These are phyloP conservation scores for Epichloe coenophiala DNA, from an alignment of 2,329 filamentous ascomycete genomes.

Conservation along the genomic window DNA sequence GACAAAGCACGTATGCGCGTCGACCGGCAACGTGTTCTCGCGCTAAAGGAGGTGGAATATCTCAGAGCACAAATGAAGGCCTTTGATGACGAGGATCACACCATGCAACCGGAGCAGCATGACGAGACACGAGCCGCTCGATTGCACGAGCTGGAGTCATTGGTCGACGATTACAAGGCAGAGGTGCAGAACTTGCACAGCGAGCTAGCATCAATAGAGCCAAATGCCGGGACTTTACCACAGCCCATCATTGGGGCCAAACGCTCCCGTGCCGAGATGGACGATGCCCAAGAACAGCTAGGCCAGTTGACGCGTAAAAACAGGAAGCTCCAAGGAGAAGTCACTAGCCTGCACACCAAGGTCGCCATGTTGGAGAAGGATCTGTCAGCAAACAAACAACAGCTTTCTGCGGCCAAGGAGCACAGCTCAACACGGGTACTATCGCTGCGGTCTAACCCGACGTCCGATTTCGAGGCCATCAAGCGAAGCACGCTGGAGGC, in stretches of 20 bases:
- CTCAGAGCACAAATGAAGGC: conserved; percentile 83
- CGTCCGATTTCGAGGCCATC: conserved; percentile 69
- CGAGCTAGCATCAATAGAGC: conserved; percentile 57
- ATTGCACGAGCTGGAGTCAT: conserved; percentile 68
- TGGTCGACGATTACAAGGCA: conserved; percentile 73
- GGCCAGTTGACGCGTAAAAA: conserved; percentile 81
- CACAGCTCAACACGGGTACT: conserved; percentile 70
- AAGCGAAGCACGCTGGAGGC: conserved; percentile 68
- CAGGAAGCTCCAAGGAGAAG: conserved; percentile 67
- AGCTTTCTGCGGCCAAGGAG: conserved; percentile 52
- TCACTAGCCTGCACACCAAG: conserved; percentile 55
- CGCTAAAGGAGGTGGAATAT: conserved; percentile 87
- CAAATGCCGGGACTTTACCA: conserved; percentile 17
- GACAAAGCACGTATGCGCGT: conserved; percentile 63
- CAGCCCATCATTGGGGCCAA: conserved; percentile 42
- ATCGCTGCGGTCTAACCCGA: conserved; percentile 83
- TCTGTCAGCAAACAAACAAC: conserved; percentile 55
- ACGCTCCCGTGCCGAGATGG: conserved; percentile 47
- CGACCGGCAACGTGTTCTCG: conserved; percentile 73
- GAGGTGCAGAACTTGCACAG: conserved; percentile 64
- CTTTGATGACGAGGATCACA: conserved; percentile 76
- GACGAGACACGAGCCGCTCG: conserved; percentile 63
- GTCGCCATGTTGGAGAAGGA: conserved; percentile 62
- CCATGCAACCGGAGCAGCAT: conserved; percentile 67
- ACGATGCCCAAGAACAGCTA: conserved; percentile 55